Base-by-base conservation (phyloP, 2,329 filamentous ascomycete genomes). In the Fusarium neocosmosporiellum region DNA sequence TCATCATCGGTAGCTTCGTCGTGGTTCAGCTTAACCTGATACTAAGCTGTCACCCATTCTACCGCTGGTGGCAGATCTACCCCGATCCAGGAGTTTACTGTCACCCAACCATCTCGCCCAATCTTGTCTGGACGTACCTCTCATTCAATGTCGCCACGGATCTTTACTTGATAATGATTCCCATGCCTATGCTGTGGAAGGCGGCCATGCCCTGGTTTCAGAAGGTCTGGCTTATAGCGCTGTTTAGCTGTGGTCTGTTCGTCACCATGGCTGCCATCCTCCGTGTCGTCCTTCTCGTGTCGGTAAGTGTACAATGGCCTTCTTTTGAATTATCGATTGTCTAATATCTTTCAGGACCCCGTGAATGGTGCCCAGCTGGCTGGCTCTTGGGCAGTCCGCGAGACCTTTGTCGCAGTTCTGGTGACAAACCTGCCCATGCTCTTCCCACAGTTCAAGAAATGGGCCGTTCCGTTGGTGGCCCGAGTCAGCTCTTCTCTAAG, bases 21-120 rank as follows among this genome's bases (percentile, higher is more conserved):
- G 82, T 82, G 0, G 85, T 85, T 7, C 79, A 88, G 31, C 80
- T 86, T 36, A 85, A 85, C 5, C 84, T 90, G 37, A 82, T 89
- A 16, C 80, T 87, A 4, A 84, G 84, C 9, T 91, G 89, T 70
- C 82, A 82, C 27, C 88, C 88, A 0, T 84, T 91, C 61, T 71
- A 81, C 29, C 84, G 84, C 41, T 87, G 88, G 74, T 91, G 89
- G 88, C 88, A 91, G 77, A 89, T 91, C 57, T 81, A 85, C 60
- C 89, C 89, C 0, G 78, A 91, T 33, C 89, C 89, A 1, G 88
- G 89, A 13, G 84, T 62, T 54, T 70, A 85, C 53, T 88, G 86
- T 66, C 85, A 87, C 48, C 83, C 85, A 9, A 86, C 86, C 10
- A 84, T 89, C 13, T 87, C 87, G 0, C 83, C 83, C 18, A 84